Evolutionary conservation across 306 rosid species (phyloP), one percentile per base, ranked within the genome.

Genomic region (Cucurbita ficifolia): DNA sequence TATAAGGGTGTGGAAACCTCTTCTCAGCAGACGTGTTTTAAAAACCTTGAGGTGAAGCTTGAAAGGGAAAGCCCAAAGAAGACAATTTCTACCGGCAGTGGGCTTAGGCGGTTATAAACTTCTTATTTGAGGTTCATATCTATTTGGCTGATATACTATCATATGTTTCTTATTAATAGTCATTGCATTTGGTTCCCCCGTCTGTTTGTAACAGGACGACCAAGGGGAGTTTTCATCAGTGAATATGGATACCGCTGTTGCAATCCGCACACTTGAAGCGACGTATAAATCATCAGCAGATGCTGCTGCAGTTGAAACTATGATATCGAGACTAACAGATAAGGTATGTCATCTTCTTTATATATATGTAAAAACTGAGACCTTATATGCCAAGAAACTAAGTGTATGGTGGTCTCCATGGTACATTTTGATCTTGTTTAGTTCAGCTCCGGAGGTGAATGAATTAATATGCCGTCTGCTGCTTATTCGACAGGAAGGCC

Each of bases 221-320:
- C 89, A 91, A 71, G 98, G 97, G 10, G 97, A 91, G 78, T 91
- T 91, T 79, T 91, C 99, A 76, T 78, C 99, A 0, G 99, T 95
- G 76, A 95, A 95, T 81, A 95, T 95, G 99, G 99, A 95, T 80
- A 95, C 99, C 29, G 97, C 99, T 64, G 99, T 95, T 73, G 99
- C 99, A 48, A 95, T 95, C 74, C 96, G 97, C 68, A 95, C 99
- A 53, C 96, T 95, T 65, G 97, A 95, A 86, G 97, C 99, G 40
- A 95, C 99, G 51, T 95, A 88, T 75, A 91, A 91, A 83, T 81
- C 99, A 80, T 95, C 99, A 29, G 91, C 91, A 29, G 99, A 91
- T 82, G 97, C 99, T 60, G 90, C 86, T 79, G 85, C 99, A 2
- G 96, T 87, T 79, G 99, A 95, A 88, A 88, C 89, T 68, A 89